Evolutionary conservation across 768 basidiomycete genomes (phyloP), one percentile per base, ranked within the genome.

Genomic region (Pisolithus microcarpus): DNA sequence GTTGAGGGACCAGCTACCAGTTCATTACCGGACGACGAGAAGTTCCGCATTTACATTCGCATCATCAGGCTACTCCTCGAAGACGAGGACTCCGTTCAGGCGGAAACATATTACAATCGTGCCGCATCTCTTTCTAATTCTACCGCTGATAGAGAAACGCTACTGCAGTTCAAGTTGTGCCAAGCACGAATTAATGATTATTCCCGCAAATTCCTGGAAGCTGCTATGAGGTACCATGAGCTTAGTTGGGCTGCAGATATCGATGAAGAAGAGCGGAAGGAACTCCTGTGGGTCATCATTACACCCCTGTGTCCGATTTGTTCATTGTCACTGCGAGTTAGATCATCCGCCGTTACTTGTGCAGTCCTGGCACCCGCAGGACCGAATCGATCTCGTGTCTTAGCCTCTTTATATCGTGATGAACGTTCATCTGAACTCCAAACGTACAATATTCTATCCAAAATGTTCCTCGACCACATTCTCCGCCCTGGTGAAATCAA

Each of bases 381-480:
- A 0, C 96, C 96, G 7, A 92, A 92, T 65, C 85, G 96, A 36
- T 96, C 94, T 38, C 84, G 96, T 30, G 77, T 96, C 13, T 79
- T 99, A 50, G 91, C 93, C 7, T 85, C 95, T 24, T 77, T 99
- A 44, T 94, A 91, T 64, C 81, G 96, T 44, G 96, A 99, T 64
- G 96, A 98, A 63, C 84, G 96, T 37, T 84, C 91, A 0, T 61
- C 75, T 24, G 81, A 88, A 21, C 81, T 95, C 3, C 78, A 85
- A 7, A 84, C 87, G 11, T 86, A 84, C 72, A 87, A 89, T 62
- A 93, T 99, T 65, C 81, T 99, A 23, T 84, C 87, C 36, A 97
- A 97, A 66, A 98, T 98, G 95, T 93, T 96, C 70, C 84, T 98
- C 55, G 96, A 98, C 64, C 93, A 92, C 58, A 97, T 99, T 64